phyloP scores from a whole-genome alignment of 2,329 filamentous ascomycete genomes.

The Fusarium zealandicum region DNA sequence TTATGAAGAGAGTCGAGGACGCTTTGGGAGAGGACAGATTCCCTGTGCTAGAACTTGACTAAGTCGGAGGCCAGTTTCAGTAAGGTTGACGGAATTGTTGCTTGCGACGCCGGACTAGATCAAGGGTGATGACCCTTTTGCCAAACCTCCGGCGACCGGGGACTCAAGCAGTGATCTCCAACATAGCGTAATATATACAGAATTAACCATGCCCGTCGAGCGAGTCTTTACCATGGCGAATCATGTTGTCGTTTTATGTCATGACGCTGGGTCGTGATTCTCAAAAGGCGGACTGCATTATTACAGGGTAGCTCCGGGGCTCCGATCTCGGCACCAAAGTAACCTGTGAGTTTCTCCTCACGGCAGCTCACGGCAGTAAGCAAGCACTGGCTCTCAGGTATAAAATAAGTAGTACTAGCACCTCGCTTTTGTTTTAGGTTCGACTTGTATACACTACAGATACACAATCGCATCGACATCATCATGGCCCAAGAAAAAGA shows the following conservation, averaged over 20 bases:
- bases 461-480: neutral
- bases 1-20: constrained; percentile 81
- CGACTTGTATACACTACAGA: neutral
- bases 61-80: constrained; percentile 7
- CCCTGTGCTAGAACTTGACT: constrained; percentile 57
- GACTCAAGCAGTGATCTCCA: neutral
- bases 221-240: constrained; percentile 13
- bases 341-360: constrained; percentile 26
- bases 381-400: constrained; percentile 8
- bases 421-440: neutral
- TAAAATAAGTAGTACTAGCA: constrained; percentile 16
- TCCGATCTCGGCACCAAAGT: constrained; percentile 37
- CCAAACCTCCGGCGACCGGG: neutral
- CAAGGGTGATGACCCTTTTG: neutral
- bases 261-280: constrained; percentile 11
- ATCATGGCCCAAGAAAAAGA: constrained; percentile 40
- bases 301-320: constrained; percentile 13
- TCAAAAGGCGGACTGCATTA: neutral
- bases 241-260: constrained; percentile 19
- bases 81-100: neutral
- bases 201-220: neutral
- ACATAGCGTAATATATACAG: neutral
- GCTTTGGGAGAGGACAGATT: constrained; percentile 69
- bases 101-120: neutral
- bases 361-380: neutral